phyloP scores from a whole-genome alignment of 257 asterid species.

The Solanum dulcamara region DNA sequence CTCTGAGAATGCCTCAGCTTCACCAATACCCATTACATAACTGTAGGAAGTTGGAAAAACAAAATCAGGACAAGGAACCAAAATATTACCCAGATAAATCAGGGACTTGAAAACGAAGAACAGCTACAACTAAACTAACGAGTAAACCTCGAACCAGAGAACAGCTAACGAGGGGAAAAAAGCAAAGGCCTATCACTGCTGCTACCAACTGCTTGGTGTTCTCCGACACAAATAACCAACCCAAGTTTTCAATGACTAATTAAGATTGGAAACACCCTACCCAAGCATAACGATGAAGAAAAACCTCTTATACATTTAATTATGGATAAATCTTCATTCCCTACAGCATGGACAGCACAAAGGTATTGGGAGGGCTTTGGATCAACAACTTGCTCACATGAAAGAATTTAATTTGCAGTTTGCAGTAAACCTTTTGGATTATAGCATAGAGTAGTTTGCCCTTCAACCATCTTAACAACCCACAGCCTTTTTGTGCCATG shows the following conservation, averaged over 20 bases:
- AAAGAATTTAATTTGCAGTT: not conserved
- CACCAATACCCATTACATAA: conserved; percentile 97
- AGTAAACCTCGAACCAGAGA: not conserved
- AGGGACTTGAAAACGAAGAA: not conserved
- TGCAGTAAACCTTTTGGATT: not conserved
- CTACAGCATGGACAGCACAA: not conserved
- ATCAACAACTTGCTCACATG: not conserved
- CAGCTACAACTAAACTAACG: not conserved
- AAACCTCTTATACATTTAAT: not conserved
- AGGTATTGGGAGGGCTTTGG: not conserved
- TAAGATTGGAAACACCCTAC: not conserved
- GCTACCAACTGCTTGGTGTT: not conserved
- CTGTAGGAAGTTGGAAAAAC: conserved; percentile 31
- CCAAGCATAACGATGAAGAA: not conserved
- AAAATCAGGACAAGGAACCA: not conserved
- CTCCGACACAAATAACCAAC: not conserved
- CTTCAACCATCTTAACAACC: not conserved
- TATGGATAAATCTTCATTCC: not conserved
- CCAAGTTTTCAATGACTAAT: not conserved
- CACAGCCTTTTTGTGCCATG: not conserved
- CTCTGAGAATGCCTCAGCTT: conserved; percentile 99
- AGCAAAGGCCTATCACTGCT: not conserved
- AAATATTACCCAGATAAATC: not conserved
- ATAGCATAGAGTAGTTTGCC: not conserved
- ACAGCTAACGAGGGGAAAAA: not conserved